Conservation (phyloP, 768 basidiomycete genomes). For the Boletus sensibilis region DNA sequence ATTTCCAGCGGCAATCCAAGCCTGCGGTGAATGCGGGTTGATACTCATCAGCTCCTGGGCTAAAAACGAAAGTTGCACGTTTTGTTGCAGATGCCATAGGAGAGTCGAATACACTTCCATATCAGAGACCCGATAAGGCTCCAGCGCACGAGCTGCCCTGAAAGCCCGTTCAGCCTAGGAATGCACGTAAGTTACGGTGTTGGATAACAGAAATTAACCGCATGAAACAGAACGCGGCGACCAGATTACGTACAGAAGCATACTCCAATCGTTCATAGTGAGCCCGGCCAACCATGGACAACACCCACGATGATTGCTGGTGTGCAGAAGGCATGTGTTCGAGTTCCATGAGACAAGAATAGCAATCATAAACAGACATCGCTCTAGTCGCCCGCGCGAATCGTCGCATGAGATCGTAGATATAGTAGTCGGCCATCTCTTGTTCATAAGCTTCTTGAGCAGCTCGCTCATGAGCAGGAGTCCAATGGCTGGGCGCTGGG, state of each 20-base stretch:
- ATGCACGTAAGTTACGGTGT: constrained; percentile 18
- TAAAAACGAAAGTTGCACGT: constrained; percentile 83
- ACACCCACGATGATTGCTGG: constrained; percentile 71
- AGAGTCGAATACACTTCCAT: constrained; percentile 98
- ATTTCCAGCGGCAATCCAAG: constrained; percentile 98
- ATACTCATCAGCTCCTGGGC: constrained; percentile 90
- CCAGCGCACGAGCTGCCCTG: constrained; percentile 71
- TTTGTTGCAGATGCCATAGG: constrained; percentile 89
- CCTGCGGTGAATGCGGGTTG: constrained; percentile 76
- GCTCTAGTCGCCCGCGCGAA: constrained; percentile 81
- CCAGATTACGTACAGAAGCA: constrained; percentile 61
- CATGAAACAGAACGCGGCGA: constrained; percentile 5
- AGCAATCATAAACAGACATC: constrained; percentile 73
- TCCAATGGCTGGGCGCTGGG: constrained; percentile 61
- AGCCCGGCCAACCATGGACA: constrained; percentile 81
- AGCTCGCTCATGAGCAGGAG: constrained; percentile 63
- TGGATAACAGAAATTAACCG: constrained; percentile 16
- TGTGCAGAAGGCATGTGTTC: constrained; percentile 73
- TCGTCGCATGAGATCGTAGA: constrained; percentile 75
- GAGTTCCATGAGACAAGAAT: constrained; percentile 70
- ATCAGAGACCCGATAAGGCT: constrained; percentile 88
- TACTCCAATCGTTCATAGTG: constrained; percentile 92
- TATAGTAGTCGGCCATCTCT: constrained; percentile 77
- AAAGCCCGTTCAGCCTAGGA: constrained; percentile 87
- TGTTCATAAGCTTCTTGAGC: constrained; percentile 70